A percentile compares a stretch with the other conserved stretches of the same genome.
Conservation (phyloP, 805 yeast genomes). For the Teunomyces funiuensis region DNA sequence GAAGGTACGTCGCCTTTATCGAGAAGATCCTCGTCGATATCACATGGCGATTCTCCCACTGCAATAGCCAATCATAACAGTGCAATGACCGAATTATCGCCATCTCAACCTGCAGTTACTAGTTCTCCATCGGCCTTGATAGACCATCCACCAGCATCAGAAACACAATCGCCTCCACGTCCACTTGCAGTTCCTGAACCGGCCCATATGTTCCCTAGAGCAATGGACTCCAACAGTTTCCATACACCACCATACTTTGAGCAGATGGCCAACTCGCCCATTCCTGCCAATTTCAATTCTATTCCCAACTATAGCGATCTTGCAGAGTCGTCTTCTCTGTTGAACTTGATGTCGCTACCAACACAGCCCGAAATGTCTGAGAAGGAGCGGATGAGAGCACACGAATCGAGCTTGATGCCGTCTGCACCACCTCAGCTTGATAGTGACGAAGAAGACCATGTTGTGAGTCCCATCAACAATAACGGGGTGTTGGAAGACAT, state of each 20-base stretch:
- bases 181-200: constrained; percentile 1
- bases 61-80: not conserved
- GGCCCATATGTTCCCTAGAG: constrained; percentile 2
- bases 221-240: constrained; percentile 15
- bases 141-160: not conserved
- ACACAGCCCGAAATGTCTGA: constrained; percentile 41
- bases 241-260: constrained; percentile 32
- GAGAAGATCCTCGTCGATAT: constrained; percentile 2
- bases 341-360: not conserved
- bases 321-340: not conserved
- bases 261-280: constrained; percentile 7
- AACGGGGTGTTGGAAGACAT: constrained; percentile 1
- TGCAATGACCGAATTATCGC: not conserved
- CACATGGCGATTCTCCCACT: not conserved
- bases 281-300: constrained; percentile 6
- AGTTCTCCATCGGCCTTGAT: constrained; percentile 2
- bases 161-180: constrained; percentile 2
- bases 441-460: constrained; percentile 18
- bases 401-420: constrained; percentile 63
- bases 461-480: constrained; percentile 11
- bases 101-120: not conserved
- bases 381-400: constrained; percentile 53
- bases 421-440: constrained; percentile 45
- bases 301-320: constrained; percentile 11
- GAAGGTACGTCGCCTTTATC: not conserved